These are phyloP conservation scores for Trichoderma sp. DNA, from an alignment of 2,329 filamentous ascomycete species.

Conservation along the genomic window DNA sequence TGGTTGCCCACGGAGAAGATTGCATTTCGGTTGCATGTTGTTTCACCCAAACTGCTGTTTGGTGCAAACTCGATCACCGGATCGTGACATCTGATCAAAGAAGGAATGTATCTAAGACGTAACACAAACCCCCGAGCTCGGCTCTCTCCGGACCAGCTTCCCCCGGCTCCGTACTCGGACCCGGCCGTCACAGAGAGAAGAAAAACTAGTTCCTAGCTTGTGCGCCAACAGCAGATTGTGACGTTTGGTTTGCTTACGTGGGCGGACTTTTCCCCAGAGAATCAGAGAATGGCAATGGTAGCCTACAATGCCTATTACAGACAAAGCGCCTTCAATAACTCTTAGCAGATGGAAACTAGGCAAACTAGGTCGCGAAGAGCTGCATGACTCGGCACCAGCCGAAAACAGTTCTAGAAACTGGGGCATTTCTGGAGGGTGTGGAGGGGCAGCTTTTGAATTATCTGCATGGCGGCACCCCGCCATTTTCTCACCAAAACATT, in stretches of 20 bases:
- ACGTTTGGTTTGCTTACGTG: not conserved
- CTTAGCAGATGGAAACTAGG: slow-evolving; percentile 9
- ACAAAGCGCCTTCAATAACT: not conserved
- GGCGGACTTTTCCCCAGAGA: not conserved
- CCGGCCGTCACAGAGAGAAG: not conserved
- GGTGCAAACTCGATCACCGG: not conserved
- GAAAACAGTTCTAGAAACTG: slow-evolving; percentile 15
- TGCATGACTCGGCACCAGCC: slow-evolving; percentile 19
- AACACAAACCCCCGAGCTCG: not conserved
- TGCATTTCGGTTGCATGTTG: not conserved
- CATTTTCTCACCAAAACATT: not conserved
- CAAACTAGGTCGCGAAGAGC: not conserved
- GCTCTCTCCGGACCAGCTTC: not conserved
- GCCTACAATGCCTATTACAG: not conserved
- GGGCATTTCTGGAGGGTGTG: slow-evolving; percentile 1
- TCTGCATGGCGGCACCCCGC: slow-evolving; percentile 12
- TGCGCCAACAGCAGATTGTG: not conserved
- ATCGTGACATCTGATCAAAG: not conserved
- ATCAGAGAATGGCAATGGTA: not conserved
- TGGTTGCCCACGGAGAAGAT: not conserved
- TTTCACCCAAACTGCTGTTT: not conserved
- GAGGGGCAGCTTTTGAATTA: slow-evolving; percentile 12
- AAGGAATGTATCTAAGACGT: not conserved
- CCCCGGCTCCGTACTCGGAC: slow-evolving; percentile 6
- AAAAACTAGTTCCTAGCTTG: not conserved